Evolutionary conservation across 345 rosid species (phyloP).

Genomic region (Rhodamnia argentea): DNA sequence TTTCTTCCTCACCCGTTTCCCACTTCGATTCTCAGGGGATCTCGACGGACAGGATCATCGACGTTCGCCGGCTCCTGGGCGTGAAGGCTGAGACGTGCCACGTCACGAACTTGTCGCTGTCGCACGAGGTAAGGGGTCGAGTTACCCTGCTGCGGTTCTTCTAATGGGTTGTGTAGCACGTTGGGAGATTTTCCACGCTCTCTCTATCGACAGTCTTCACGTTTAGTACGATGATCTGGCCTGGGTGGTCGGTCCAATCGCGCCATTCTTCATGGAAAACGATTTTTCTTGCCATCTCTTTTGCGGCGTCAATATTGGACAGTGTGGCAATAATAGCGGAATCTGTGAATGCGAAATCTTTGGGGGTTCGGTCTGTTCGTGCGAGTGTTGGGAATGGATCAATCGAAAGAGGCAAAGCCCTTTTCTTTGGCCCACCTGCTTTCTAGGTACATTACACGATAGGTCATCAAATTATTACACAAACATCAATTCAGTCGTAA

Average conservation of each 20-base stretch:
- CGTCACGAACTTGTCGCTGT: conserved; percentile 64
- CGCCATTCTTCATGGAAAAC: not conserved
- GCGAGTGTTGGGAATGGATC: not conserved
- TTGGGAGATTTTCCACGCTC: not conserved
- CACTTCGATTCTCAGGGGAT: conserved; percentile 52
- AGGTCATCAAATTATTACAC: not conserved
- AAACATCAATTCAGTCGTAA: fast-evolving
- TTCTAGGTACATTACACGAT: not conserved
- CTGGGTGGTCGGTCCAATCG: not conserved
- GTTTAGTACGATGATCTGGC: not conserved
- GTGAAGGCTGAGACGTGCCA: conserved; percentile 67
- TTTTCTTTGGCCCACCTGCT: not conserved
- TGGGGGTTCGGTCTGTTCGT: not conserved
- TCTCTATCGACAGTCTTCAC: not conserved
- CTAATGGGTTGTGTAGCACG: not conserved
- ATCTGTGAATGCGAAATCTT: not conserved
- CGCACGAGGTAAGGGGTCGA: conserved; percentile 54
- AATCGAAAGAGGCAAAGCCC: not conserved
- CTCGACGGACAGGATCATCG: conserved; percentile 94
- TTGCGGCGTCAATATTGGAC: not conserved
- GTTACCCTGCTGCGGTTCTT: not conserved
- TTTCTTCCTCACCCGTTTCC: not conserved
- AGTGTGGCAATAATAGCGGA: not conserved
- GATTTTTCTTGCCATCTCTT: not conserved
- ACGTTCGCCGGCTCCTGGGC: conserved; percentile 73